These are phyloP conservation scores for Chlorella sp. DNA, from an alignment of 139 green algal genomes.

Conservation along the genomic window DNA sequence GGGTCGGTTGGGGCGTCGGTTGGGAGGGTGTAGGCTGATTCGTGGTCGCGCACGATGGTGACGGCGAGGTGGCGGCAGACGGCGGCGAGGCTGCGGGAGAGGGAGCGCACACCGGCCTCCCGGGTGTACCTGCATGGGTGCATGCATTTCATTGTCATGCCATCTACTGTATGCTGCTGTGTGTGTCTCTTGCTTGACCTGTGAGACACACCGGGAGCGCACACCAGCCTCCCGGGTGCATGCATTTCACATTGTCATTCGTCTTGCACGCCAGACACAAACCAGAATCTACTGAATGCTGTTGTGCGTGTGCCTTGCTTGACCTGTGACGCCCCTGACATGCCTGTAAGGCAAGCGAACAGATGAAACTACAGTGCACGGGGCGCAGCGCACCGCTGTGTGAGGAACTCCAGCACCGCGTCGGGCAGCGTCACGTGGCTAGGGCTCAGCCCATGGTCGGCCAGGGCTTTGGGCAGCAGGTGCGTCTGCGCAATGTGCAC, in stretches of 20 bases:
- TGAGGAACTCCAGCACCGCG: slow-evolving; percentile 23
- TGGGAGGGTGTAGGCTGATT: neutral
- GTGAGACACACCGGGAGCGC: no score
- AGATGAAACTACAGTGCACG: no score
- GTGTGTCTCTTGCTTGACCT: neutral
- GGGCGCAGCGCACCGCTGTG: no score
- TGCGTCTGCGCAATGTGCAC: slow-evolving; percentile 80
- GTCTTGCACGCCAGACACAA: neutral
- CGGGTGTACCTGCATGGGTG: slow-evolving; percentile 50
- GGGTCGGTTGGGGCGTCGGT: neutral
- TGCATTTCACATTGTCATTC: neutral
- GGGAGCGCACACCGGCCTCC: slow-evolving; percentile 66
- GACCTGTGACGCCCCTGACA: neutral
- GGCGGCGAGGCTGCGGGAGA: slow-evolving; percentile 54
- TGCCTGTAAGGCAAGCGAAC: slow-evolving; percentile 16
- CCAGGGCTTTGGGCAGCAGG: slow-evolving; percentile 56
- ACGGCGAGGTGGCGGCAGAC: slow-evolving; percentile 64
- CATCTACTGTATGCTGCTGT: neutral
- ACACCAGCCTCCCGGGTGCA: neutral
- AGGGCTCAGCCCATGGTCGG: slow-evolving; percentile 53
- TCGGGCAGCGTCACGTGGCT: slow-evolving; percentile 14
- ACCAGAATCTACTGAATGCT: neutral
- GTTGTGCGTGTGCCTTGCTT: neutral
- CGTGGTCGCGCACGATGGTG: slow-evolving; percentile 29
- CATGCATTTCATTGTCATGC: neutral